Evolutionary conservation across 2,329 filamentous ascomycete genomes (phyloP).

Genomic region (Parastagonospora avenae): DNA sequence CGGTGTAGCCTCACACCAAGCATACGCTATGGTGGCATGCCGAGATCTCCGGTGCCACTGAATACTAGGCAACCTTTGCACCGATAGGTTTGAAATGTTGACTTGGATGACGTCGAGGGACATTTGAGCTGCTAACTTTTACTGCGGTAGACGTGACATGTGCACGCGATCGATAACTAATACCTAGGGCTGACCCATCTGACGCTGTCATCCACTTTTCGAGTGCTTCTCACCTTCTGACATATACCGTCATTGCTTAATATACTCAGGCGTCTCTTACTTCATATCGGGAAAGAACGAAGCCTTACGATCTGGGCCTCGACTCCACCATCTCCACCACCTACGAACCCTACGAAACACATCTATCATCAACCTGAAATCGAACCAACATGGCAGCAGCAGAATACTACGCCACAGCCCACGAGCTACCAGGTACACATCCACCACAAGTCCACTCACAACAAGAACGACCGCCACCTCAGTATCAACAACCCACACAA

Average conservation of each 20-base stretch:
- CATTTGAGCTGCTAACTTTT: conserved; percentile 9
- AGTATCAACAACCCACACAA: conserved; percentile 20
- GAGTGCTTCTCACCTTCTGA: conserved; percentile 2
- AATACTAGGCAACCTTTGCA: conserved; percentile 21
- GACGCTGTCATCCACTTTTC: conserved; percentile 1
- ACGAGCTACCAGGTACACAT: conserved; percentile 25
- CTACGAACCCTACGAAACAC: background rate
- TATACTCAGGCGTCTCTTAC: background rate
- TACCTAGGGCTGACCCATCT: conserved; percentile 11
- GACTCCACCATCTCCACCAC: background rate
- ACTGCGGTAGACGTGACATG: conserved; percentile 24
- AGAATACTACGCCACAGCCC: conserved; percentile 41
- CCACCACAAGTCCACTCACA: conserved; percentile 17
- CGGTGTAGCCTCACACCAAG: conserved; percentile 17
- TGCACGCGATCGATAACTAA: conserved; percentile 31
- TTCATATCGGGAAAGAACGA: background rate
- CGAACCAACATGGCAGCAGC: conserved; percentile 36
- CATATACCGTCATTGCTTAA: conserved; percentile 2
- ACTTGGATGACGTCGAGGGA: conserved; percentile 34
- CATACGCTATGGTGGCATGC: conserved; percentile 17
- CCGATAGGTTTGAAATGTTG: conserved; percentile 13
- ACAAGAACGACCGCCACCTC: conserved; percentile 16
- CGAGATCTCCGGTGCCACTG: conserved; percentile 31
- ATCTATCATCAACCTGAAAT: background rate
- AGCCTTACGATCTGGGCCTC: background rate